phyloP scores from a whole-genome alignment of 257 asterid species.

The Paraleonurus japonicus region DNA sequence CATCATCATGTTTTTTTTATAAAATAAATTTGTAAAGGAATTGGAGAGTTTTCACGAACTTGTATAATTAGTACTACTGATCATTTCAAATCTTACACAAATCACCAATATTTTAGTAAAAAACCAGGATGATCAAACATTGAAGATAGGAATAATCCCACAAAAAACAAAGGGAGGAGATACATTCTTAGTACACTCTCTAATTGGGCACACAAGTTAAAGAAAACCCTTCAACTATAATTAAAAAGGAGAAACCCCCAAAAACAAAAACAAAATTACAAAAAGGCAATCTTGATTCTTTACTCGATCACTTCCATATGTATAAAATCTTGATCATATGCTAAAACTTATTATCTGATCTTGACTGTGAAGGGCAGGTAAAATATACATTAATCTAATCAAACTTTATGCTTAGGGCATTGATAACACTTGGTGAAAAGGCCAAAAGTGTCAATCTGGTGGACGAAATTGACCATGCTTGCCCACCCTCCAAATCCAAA shows the following conservation, averaged over 20 bases:
- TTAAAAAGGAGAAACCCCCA: conserved; percentile 3
- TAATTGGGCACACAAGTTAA: conserved; percentile 27
- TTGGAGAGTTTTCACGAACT: neutral
- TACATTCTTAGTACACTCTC: conserved; percentile 31
- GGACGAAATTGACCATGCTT: conserved; percentile 68
- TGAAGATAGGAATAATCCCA: conserved; percentile 33
- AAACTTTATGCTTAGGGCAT: conserved; percentile 57
- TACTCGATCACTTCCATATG: conserved; percentile 45
- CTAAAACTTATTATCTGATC: conserved; percentile 11
- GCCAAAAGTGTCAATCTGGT: conserved; percentile 71
- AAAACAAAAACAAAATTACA: conserved; percentile 14
- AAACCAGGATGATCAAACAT: conserved; percentile 13
- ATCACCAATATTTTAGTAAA: neutral
- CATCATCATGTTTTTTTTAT: no score
- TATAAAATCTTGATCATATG: conserved; percentile 24
- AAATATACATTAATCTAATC: neutral
- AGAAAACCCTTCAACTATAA: conserved; percentile 29
- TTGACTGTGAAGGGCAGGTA: conserved; percentile 11
- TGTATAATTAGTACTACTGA: neutral
- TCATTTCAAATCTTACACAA: neutral
- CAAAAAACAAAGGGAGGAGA: conserved; percentile 35
- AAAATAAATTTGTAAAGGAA: no score
- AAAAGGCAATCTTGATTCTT: conserved; percentile 29
- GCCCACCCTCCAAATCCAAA: conserved; percentile 96
- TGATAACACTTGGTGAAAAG: conserved; percentile 80